Conservation (phyloP, 164 flowering plant genomes). For the Kingdonia uniflora region DNA sequence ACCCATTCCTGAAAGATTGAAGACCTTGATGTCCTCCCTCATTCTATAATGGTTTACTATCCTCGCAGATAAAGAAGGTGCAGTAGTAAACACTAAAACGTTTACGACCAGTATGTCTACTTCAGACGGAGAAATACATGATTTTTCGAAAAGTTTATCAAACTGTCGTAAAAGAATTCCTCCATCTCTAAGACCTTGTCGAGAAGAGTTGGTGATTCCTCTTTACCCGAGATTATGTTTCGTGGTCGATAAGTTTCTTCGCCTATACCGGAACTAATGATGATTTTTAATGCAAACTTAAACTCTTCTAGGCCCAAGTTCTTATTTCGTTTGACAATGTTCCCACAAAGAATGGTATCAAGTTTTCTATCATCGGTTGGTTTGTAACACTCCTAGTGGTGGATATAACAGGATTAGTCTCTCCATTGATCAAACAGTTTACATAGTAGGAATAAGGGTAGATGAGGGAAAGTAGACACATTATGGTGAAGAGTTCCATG, state of each 20-base stretch:
- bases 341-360: conserved; percentile 23
- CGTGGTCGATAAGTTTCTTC: conserved; percentile 46
- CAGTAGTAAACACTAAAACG: no score
- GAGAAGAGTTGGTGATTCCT: conserved; percentile 13
- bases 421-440: conserved; percentile 11
- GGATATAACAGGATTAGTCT: conserved; percentile 30
- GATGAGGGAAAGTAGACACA: conserved; percentile 4
- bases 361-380: conserved; percentile 29
- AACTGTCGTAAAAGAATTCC: no score
- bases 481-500: conserved; percentile 1
- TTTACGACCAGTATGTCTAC: no score
- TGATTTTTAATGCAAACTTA: conserved; percentile 33
- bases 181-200: conserved; percentile 39
- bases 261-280: conserved; percentile 46
- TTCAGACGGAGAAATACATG: no score
- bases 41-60: no score
- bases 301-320: conserved; percentile 33
- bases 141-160: no score
- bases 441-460: conserved; percentile 8
- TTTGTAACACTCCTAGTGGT: conserved; percentile 49
- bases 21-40: conserved; percentile 6
- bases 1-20: conserved; percentile 1
- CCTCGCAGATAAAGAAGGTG: no score
- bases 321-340: conserved; percentile 34
- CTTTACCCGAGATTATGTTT: conserved; percentile 26